Evolutionary conservation across 1,139 yeast genomes (phyloP), one percentile per base, ranked within the genome.

Genomic region (Saccharomycopsis hybrid): DNA sequence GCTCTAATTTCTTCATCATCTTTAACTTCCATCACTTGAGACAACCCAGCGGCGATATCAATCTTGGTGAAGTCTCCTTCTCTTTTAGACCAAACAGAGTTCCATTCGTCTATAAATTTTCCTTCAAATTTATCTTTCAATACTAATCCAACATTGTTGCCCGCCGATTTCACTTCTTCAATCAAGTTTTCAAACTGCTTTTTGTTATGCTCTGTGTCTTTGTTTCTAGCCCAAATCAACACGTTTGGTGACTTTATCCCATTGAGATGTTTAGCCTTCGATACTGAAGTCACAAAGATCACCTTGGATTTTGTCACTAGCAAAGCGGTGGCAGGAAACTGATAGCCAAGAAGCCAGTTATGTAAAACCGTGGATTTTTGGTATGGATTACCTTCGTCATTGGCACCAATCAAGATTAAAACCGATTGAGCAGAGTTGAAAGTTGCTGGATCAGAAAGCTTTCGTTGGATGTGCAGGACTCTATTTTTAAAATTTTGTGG

Each of bases 281-380:
- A 88, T 49, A 82, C 84, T 37, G 94, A 82, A 0, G 97, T 90
- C 54, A 90, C 74, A 53, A 92, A 72, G 13, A 80, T 68, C 46
- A 82, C 71, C 59, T 79, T 80, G 43, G 77, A 77, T 50, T 76
- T 74, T 4, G 86, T 77, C 54, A 90, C 70, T 48, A 76, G 80
- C 53, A 92, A 68, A 42, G 82, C 82, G 1, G 97, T 89, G 52
- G 95, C 94, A 27, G 96, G 95, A 62, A 92, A 90, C 64, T 94
- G 97, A 64, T 90, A 92, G 4, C 97, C 97, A 53, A 92, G 71
- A 53, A 92, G 71, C 97, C 97, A 92, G 47, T 85, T 85, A 64
- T 90, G 97, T 46, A 90, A 68, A 46, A 86, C 85, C 0, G 96
- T 83, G 9, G 96, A 84, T 66, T 88, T 88, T 63, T 86, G 88